phyloP scores from a whole-genome alignment of 371 early-diverging fungal species.

The Mucor racemosus region DNA sequence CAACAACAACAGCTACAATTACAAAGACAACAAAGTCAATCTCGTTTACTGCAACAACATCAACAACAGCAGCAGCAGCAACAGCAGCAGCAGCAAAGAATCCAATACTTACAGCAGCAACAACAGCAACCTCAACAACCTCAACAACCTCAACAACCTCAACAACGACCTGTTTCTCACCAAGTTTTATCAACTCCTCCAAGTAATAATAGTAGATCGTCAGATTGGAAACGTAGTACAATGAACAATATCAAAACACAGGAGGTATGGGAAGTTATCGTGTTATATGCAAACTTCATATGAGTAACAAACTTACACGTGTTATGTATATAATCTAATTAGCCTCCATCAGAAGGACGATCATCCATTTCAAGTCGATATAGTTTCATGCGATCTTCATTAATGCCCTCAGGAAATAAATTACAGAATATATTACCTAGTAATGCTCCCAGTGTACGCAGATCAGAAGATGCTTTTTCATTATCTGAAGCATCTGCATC shows the following conservation, averaged over 20 bases:
- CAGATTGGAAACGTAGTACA: slow-evolving; percentile 24
- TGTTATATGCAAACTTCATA: neutral
- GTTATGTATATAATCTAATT: neutral
- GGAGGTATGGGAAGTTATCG: slow-evolving; percentile 12
- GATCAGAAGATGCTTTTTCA: slow-evolving; percentile 18
- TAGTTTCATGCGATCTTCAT: slow-evolving; percentile 25
- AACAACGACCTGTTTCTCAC: slow-evolving; percentile 13
- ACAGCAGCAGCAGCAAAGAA: neutral
- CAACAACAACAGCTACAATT: slow-evolving; percentile 5
- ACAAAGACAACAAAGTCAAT: slow-evolving; percentile 1
- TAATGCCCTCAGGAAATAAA: slow-evolving; percentile 22
- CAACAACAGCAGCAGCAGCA: neutral
- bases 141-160: neutral
- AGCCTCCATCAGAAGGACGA: neutral
- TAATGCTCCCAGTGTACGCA: slow-evolving; percentile 9
- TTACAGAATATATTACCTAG: slow-evolving; percentile 24
- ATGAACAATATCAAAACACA: slow-evolving; percentile 16
- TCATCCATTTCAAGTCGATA: slow-evolving; percentile 10
- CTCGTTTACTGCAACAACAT: neutral
- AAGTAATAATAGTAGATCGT: neutral
- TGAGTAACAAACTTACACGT: neutral
- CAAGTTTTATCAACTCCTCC: neutral
- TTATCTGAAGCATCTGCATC: slow-evolving; percentile 3
- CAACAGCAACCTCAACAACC: neutral
- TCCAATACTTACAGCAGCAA: neutral